Percentiles rank a stretch among this genome's conserved stretches.
Evolutionary conservation across 2,329 filamentous ascomycete species (phyloP).

Genomic region (Lachnellula willkommii): DNA sequence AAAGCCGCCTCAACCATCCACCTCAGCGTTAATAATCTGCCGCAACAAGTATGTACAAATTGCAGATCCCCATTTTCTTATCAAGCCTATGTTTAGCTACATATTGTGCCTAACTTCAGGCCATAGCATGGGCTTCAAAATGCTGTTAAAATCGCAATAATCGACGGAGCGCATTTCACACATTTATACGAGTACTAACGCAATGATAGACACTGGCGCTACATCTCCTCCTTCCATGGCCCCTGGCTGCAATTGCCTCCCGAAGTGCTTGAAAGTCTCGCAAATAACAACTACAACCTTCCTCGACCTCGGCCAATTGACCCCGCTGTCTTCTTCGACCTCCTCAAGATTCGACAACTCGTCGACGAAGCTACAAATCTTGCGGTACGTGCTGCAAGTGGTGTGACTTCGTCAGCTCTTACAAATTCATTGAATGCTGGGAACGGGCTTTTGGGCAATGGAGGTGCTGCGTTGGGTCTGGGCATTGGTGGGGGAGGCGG

Average conservation of each 20-base stretch:
- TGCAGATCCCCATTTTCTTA: not conserved
- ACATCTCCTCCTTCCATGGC: constrained; percentile 78
- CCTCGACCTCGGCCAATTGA: constrained; percentile 72
- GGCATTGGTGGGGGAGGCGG: constrained; percentile 52
- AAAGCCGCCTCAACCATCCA: constrained; percentile 34
- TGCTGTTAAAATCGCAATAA: not conserved
- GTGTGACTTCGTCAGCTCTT: constrained; percentile 60
- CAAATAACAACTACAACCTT: constrained; percentile 73
- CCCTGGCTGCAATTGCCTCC: constrained; percentile 76
- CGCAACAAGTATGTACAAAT: constrained; percentile 58
- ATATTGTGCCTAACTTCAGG: not conserved
- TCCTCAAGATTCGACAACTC: constrained; percentile 73
- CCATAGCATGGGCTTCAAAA: not conserved
- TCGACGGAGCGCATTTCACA: not conserved
- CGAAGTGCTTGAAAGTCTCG: constrained; percentile 73
- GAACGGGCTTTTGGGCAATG: constrained; percentile 44
- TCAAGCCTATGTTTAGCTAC: not conserved
- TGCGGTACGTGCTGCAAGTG: constrained; percentile 70
- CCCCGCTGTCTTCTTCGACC: constrained; percentile 74
- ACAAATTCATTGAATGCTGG: constrained; percentile 48
- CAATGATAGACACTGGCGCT: constrained; percentile 67
- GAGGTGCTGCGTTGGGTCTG: constrained; percentile 49
- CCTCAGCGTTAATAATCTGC: constrained; percentile 54
- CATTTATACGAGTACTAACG: constrained; percentile 7
- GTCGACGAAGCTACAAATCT: constrained; percentile 77